These are phyloP conservation scores for Ampelomyces quisqualis DNA, from an alignment of 2,329 filamentous ascomycete species.

Conservation along the genomic window DNA sequence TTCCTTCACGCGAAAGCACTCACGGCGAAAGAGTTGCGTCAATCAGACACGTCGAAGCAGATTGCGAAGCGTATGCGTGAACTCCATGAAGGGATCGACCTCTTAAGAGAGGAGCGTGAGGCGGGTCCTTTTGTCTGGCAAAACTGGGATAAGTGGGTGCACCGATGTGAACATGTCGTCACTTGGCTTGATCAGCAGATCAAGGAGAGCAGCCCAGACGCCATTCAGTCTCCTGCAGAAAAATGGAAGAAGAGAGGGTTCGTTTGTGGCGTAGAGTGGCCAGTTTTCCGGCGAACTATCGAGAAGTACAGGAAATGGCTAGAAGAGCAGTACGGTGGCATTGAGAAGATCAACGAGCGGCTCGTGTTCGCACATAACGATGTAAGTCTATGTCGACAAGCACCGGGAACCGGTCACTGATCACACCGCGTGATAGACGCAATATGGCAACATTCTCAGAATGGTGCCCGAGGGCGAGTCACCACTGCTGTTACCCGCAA, in stretches of 20 bases:
- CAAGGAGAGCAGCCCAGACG: slow-evolving; percentile 30
- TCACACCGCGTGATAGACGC: slow-evolving; percentile 62
- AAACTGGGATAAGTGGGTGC: slow-evolving; percentile 93
- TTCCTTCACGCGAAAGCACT: slow-evolving; percentile 84
- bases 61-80: slow-evolving; percentile 98
- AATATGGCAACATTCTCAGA: slow-evolving; percentile 96
- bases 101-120: slow-evolving; percentile 74
- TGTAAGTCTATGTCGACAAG: slow-evolving; percentile 55
- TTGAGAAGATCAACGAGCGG: slow-evolving; percentile 65
- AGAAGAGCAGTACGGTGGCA: slow-evolving; percentile 68
- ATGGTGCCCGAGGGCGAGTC: slow-evolving; percentile 70
- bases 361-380: slow-evolving; percentile 98
- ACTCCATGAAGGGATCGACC: slow-evolving; percentile 87
- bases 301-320: slow-evolving; percentile 76
- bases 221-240: slow-evolving; percentile 46
- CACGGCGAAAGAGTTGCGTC: slow-evolving; percentile 72
- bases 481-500: slow-evolving; percentile 81
- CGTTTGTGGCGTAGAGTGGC: slow-evolving; percentile 83
- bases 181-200: slow-evolving; percentile 64
- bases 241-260: slow-evolving; percentile 70
- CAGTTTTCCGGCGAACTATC: slow-evolving; percentile 70
- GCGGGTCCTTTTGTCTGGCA: slow-evolving; percentile 81
- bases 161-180: slow-evolving; percentile 63
- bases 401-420: slow-evolving; percentile 9
- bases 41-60: slow-evolving; percentile 80